These are phyloP conservation scores for Puccinia hordei DNA, from an alignment of 1,284 basidiomycete species.

Conservation along the genomic window DNA sequence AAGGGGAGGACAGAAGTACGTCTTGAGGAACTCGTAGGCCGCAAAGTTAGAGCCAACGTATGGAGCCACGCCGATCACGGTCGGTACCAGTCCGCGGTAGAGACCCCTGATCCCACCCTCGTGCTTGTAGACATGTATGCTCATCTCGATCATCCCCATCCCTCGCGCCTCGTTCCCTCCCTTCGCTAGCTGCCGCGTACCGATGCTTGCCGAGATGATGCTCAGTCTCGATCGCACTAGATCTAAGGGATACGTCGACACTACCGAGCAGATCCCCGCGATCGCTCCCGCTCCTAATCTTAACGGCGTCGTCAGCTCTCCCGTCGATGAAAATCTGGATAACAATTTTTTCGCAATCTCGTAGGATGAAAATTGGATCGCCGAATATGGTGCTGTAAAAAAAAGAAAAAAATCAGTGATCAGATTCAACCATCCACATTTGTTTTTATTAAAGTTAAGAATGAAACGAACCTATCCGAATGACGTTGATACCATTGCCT, in stretches of 20 bases:
- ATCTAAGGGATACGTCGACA: slow-evolving; percentile 88
- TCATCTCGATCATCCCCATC: slow-evolving; percentile 74
- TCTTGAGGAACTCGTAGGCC: slow-evolving; percentile 58
- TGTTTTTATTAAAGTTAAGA: no score
- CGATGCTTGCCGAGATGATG: slow-evolving; percentile 79
- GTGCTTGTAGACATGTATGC: slow-evolving; percentile 80
- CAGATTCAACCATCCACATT: not conserved
- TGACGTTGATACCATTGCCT: slow-evolving; percentile 80
- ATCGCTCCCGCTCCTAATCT: slow-evolving; percentile 80
- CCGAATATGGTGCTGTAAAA: slow-evolving; percentile 66
- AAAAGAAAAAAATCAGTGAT: no score
- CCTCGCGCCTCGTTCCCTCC: slow-evolving; percentile 60
- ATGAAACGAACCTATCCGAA: slow-evolving; percentile 72
- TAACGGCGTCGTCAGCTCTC: slow-evolving; percentile 77
- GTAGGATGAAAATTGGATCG: slow-evolving; percentile 86
- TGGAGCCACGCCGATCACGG: slow-evolving; percentile 86
- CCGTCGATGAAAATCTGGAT: slow-evolving; percentile 54
- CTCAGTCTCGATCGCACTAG: slow-evolving; percentile 87
- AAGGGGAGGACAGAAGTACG: slow-evolving; percentile 56
- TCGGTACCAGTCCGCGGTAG: slow-evolving; percentile 84
- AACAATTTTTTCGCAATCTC: slow-evolving; percentile 80
- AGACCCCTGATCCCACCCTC: slow-evolving; percentile 84
- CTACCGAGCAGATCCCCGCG: slow-evolving; percentile 86
- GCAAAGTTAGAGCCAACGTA: slow-evolving; percentile 67
- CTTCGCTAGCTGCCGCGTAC: slow-evolving; percentile 28